Conservation (phyloP, 805 yeast genomes). For the Teunomyces kruisii region DNA sequence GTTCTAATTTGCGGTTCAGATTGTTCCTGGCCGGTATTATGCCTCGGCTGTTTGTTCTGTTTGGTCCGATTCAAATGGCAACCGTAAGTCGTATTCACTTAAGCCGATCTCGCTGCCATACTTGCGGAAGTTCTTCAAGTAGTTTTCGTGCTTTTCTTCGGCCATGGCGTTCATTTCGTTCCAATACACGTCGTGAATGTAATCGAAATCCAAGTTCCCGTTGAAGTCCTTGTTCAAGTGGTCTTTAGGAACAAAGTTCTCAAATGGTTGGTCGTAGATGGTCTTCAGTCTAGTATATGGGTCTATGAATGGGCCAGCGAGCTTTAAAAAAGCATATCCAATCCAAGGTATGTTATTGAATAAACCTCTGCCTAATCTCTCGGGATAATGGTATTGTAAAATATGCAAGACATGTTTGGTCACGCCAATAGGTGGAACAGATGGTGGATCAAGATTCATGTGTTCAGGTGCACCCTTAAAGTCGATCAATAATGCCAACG, state of each 20-base stretch:
- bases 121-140: constrained; percentile 37
- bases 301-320: constrained; percentile 58
- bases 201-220: constrained; percentile 50
- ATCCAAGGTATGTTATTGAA: constrained; percentile 59
- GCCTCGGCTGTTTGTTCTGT: not conserved
- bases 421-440: constrained; percentile 49
- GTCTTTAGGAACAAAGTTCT: constrained; percentile 50
- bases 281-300: constrained; percentile 59
- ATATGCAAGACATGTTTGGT: constrained; percentile 52
- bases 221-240: constrained; percentile 53
- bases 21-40: too few species aligned
- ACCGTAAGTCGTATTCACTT: constrained; percentile 53
- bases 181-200: constrained; percentile 56
- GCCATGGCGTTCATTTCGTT: constrained; percentile 47
- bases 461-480: constrained; percentile 74
- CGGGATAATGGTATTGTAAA: constrained; percentile 59
- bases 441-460: constrained; percentile 37
- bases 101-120: constrained; percentile 52
- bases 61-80: not conserved
- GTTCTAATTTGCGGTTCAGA: too few species aligned
- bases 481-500: constrained; percentile 86
- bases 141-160: constrained; percentile 32
- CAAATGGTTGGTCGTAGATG: constrained; percentile 57
- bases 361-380: constrained; percentile 53
- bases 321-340: constrained; percentile 54